Evolutionary conservation across 2,329 filamentous ascomycete species (phyloP), one percentile per base, ranked within the genome.

Genomic region (Cordyceps javanica): DNA sequence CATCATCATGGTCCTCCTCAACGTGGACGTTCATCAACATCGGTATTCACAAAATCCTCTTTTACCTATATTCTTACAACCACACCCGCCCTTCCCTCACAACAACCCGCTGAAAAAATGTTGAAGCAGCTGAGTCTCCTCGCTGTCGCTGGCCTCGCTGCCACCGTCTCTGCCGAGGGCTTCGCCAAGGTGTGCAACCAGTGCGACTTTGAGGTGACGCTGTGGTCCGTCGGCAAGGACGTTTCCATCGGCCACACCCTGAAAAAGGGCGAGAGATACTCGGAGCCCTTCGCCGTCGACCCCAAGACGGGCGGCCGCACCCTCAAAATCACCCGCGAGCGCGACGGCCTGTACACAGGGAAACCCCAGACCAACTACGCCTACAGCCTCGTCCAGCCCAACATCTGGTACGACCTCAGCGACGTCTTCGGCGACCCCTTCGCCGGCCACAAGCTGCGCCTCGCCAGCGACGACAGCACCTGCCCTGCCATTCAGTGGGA

Each of bases 371-470:
- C 69, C 61, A 67, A 70, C 60, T 74, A 69, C 41, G 72, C 73
- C 38, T 74, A 73, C 63, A 73, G 61, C 66, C 68, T 75, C 30
- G 67, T 71, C 53, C 64, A 62, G 58, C 61, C 49, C 54, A 60
- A 62, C 11, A 60, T 76, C 56, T 76, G 72, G 71, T 75, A 75
- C 58, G 73, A 75, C 60, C 63, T 76, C 34, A 71, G 66, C 64
- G 67, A 69, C 59, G 70, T 74, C 16, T 76, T 74, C 46, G 73
- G 73, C n/a, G 68, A 74, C 55, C 62, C 68, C 9, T 74, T 76
- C 23, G 50, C 50, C 19, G 72, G 72, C 14, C 61, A 65, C 50
- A 72, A 69, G 65, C 30, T 75, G 8, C 65, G 63, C 5, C 64
- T 68, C 9, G 62, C 62, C 23, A 72, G 69, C 60, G 62, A 62